Conservation (phyloP, 148 eudicot genomes). For the Chenopodium formosanum region DNA sequence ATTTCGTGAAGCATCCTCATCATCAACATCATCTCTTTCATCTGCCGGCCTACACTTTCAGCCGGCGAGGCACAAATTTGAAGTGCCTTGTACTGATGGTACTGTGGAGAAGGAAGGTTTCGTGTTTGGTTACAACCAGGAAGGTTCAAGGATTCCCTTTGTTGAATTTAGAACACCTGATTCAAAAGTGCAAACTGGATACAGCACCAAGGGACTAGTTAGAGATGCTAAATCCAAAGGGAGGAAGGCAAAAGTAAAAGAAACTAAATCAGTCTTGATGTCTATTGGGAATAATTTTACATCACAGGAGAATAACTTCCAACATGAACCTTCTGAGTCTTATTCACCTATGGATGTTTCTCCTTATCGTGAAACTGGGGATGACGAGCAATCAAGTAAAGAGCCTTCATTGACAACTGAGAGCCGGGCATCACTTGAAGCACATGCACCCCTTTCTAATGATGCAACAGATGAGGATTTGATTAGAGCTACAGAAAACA, state of each 20-base stretch:
- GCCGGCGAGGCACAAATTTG: conserved; percentile 28
- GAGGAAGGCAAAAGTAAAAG: conserved; percentile 57
- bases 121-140: conserved; percentile 36
- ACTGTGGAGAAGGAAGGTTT: conserved; percentile 40
- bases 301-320: conserved; percentile 35
- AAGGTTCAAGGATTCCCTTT: conserved; percentile 33
- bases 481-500: conserved; percentile 46
- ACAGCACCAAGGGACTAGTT: conserved; percentile 44
- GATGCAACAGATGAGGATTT: conserved; percentile 51
- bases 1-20: not conserved
- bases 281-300: conserved; percentile 37
- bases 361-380: conserved; percentile 55
- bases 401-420: conserved; percentile 50
- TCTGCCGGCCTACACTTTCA: conserved; percentile 27
- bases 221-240: conserved; percentile 49
- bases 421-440: conserved; percentile 31
- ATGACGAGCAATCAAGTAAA: conserved; percentile 32
- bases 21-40: conserved; percentile 28
- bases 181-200: conserved; percentile 42
- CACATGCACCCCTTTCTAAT: conserved; percentile 24
- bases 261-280: conserved; percentile 33
- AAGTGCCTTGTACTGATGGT: conserved; percentile 33
- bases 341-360: conserved; percentile 96
- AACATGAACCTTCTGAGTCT: conserved; percentile 52
- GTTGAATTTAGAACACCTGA: conserved; percentile 53